Evolutionary conservation across 2,329 filamentous ascomycete species (phyloP).

Genomic region (Fusarium anguioides): DNA sequence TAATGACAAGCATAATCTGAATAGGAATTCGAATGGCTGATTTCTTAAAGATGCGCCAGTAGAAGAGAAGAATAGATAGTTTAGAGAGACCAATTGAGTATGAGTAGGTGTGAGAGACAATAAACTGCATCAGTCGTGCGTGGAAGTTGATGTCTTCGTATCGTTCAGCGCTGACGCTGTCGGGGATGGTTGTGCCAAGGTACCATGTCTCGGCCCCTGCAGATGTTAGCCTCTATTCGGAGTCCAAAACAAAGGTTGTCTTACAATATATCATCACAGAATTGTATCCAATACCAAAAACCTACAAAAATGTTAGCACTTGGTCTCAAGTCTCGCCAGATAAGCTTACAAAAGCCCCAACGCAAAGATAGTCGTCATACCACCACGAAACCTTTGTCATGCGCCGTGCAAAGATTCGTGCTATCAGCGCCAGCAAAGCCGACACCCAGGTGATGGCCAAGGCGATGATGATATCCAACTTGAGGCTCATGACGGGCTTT

Average conservation of each 20-base stretch:
- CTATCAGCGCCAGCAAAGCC: conserved; percentile 33
- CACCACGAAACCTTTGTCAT: conserved; percentile 43
- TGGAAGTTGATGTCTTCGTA: conserved; percentile 32
- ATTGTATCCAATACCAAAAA: conserved; percentile 35
- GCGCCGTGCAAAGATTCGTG: conserved; percentile 36
- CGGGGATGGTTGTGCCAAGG: conserved; percentile 30
- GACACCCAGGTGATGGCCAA: conserved; percentile 37
- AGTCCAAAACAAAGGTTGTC: too few relatives aligned
- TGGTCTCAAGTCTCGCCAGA: fast-evolving
- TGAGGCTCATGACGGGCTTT: conserved; percentile 31
- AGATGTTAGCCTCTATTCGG: neutral
- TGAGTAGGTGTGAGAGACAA: conserved; percentile 38
- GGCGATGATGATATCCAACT: conserved; percentile 30
- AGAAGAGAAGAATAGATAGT: conserved; percentile 46
- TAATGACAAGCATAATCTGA: conserved; percentile 38
- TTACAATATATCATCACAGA: conserved; percentile 35
- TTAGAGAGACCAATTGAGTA: conserved; percentile 46
- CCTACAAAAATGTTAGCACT: conserved; percentile 20
- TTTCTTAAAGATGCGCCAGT: conserved; percentile 47
- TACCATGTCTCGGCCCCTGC: conserved; percentile 35
- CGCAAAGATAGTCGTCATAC: conserved; percentile 41
- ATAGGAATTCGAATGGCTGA: conserved; percentile 46
- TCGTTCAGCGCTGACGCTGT: conserved; percentile 2
- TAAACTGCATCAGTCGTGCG: conserved; percentile 30
- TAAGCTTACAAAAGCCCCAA: conserved; percentile 40